phyloP scores from a whole-genome alignment of 164 flowering plant genomes.

The Annona squamosa region DNA sequence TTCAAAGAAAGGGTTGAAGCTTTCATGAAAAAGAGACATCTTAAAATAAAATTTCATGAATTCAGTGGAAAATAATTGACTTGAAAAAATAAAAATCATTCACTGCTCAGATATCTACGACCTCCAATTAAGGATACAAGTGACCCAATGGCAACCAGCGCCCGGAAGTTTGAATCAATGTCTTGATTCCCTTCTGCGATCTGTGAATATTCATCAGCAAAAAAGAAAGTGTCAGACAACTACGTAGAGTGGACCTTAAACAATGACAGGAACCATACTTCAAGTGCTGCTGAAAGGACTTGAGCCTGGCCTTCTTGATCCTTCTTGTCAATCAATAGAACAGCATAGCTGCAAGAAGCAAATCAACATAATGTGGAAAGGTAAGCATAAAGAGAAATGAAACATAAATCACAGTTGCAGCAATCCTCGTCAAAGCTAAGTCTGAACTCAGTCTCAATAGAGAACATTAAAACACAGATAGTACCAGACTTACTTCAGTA shows the following conservation, averaged over 20 bases:
- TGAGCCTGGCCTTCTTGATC: constrained; percentile 92
- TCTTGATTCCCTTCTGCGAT: constrained; percentile 72
- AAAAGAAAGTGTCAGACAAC: background rate
- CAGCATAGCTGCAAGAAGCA: constrained; percentile 60
- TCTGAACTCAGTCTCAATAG: background rate
- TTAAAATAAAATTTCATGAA: background rate
- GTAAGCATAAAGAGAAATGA: background rate
- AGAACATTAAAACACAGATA: background rate
- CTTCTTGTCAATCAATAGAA: constrained; percentile 65
- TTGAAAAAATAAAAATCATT: background rate
- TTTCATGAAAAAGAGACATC: no score
- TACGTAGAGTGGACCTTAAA: background rate
- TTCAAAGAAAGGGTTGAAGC: background rate
- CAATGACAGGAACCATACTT: constrained; percentile 31
- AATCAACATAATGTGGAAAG: background rate
- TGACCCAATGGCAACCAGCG: constrained; percentile 87
- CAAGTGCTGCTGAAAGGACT: constrained; percentile 88
- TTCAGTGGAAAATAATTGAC: background rate
- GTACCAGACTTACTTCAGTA: constrained; percentile 70
- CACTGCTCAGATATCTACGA: background rate
- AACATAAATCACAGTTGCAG: no score
- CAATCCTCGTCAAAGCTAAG: no score
- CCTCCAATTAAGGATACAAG: constrained; percentile 42
- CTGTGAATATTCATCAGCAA: constrained; percentile 28
- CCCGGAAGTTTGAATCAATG: constrained; percentile 71